These are phyloP conservation scores for Xerocomus amazonicus DNA, from an alignment of 1,284 basidiomycete genomes.

Conservation along the genomic window DNA sequence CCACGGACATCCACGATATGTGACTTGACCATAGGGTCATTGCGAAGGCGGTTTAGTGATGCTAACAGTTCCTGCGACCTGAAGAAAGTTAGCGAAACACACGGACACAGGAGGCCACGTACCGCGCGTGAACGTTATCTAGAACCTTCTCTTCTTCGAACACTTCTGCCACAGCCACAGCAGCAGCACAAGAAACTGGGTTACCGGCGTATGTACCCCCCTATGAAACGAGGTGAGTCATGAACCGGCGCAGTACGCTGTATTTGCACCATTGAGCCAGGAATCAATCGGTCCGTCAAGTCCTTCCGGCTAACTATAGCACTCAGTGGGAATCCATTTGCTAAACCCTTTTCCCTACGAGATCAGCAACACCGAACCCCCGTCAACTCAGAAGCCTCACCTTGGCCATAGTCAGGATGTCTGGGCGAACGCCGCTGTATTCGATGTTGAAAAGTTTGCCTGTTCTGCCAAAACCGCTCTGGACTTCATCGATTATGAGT, in stretches of 20 bases:
- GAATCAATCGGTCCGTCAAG: constrained; percentile 75
- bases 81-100: constrained; percentile 7
- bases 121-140: constrained; percentile 75
- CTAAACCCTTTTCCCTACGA: constrained; percentile 59
- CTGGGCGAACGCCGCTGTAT: constrained; percentile 78
- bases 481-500: constrained; percentile 85
- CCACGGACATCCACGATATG: constrained; percentile 78
- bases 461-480: constrained; percentile 87
- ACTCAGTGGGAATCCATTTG: constrained; percentile 92
- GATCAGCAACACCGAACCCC: constrained; percentile 4
- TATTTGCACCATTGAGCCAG: constrained; percentile 69
- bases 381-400: constrained; percentile 31
- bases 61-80: constrained; percentile 74
- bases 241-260: background rate
- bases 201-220: constrained; percentile 92
- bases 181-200: constrained; percentile 86
- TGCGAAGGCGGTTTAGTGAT: constrained; percentile 53
- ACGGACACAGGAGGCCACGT: constrained; percentile 13
- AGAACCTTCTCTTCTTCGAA: constrained; percentile 77
- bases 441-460: constrained; percentile 84
- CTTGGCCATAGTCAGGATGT: constrained; percentile 90
- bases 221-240: constrained; percentile 34
- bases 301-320: constrained; percentile 82
- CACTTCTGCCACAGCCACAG: constrained; percentile 73
- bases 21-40: constrained; percentile 47